Evolutionary conservation across 2,329 filamentous ascomycete genomes (phyloP).

Genomic region (Phaeoacremonium minimum): DNA sequence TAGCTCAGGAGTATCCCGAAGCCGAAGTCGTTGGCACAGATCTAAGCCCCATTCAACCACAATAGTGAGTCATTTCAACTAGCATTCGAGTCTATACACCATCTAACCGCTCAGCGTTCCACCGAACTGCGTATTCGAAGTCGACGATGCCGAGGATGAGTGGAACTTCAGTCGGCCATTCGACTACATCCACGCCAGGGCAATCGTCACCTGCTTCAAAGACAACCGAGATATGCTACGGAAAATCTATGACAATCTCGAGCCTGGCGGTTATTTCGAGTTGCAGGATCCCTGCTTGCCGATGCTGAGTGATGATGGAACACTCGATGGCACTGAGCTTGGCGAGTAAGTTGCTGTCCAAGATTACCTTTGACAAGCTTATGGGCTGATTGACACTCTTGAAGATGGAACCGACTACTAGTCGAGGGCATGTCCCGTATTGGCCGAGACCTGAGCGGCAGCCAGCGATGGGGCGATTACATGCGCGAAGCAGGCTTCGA

Average conservation of each 20-base stretch:
- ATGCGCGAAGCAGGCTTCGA: conserved; percentile 25
- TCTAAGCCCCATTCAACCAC: conserved; percentile 40
- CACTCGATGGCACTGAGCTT: conserved; percentile 22
- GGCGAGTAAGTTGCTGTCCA: conserved; percentile 13
- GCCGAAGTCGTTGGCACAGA: conserved; percentile 35
- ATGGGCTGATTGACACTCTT: too few species aligned
- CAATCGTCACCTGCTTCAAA: conserved; percentile 43
- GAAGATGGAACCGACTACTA: conserved; percentile 22
- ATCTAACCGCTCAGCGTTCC: conserved; percentile 28
- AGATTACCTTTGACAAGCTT: too few species aligned
- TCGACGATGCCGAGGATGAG: conserved; percentile 49
- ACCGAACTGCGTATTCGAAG: conserved; percentile 47
- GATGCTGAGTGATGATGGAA: conserved; percentile 21
- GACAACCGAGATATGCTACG: conserved; percentile 42
- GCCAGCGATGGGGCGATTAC: conserved; percentile 17
- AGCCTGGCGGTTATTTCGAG: conserved; percentile 33
- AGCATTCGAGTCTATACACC: background rate
- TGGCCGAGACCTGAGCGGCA: conserved; percentile 22
- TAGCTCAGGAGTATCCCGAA: conserved; percentile 32
- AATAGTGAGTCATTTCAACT: conserved; percentile 17
- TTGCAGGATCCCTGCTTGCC: conserved; percentile 24
- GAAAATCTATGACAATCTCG: conserved; percentile 35
- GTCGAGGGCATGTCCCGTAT: conserved; percentile 19
- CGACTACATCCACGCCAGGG: conserved; percentile 47
- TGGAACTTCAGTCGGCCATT: conserved; percentile 46